phyloP scores from a whole-genome alignment of 306 rosid genomes.

The Casuarina cunninghamiana region DNA sequence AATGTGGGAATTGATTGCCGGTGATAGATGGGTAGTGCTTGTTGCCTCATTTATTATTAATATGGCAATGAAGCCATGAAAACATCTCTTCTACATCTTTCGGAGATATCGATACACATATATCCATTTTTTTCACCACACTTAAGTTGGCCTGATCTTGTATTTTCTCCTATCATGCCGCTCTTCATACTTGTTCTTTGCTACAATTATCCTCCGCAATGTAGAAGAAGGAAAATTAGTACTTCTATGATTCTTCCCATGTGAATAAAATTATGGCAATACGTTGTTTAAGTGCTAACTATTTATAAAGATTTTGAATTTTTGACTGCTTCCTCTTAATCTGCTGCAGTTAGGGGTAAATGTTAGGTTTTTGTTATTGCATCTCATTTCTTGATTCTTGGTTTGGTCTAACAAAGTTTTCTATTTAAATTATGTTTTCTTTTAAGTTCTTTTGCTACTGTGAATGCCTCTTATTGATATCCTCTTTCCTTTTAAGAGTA shows the following conservation, averaged over 20 bases:
- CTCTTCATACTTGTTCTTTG: background rate
- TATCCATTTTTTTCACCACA: background rate
- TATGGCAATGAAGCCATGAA: too few relatives aligned
- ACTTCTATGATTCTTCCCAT: slow-evolving; percentile 10
- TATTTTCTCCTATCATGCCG: slow-evolving; percentile 7
- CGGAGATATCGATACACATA: slow-evolving; percentile 71
- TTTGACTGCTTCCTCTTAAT: slow-evolving; percentile 4
- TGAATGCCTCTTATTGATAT: background rate
- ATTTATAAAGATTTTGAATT: background rate
- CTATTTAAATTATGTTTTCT: background rate
- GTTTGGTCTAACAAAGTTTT: background rate
- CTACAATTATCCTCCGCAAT: slow-evolving; percentile 14
- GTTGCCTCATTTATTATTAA: slow-evolving; percentile 20
- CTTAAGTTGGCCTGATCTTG: slow-evolving; percentile 5
- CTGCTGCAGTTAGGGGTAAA: background rate
- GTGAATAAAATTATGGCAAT: slow-evolving; percentile 14
- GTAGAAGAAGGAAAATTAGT: slow-evolving; percentile 1
- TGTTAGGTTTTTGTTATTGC: background rate
- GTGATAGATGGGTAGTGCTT: slow-evolving; percentile 40
- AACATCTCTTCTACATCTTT: slow-evolving; percentile 49
- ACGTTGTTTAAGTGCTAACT: slow-evolving; percentile 1
- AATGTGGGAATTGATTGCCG: slow-evolving; percentile 58
- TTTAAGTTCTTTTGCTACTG: background rate
- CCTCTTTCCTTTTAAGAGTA: background rate
- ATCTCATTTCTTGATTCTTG: background rate